These are phyloP conservation scores for Ambrosiella beaveri DNA, from an alignment of 2,329 filamentous ascomycete genomes.

Conservation along the genomic window DNA sequence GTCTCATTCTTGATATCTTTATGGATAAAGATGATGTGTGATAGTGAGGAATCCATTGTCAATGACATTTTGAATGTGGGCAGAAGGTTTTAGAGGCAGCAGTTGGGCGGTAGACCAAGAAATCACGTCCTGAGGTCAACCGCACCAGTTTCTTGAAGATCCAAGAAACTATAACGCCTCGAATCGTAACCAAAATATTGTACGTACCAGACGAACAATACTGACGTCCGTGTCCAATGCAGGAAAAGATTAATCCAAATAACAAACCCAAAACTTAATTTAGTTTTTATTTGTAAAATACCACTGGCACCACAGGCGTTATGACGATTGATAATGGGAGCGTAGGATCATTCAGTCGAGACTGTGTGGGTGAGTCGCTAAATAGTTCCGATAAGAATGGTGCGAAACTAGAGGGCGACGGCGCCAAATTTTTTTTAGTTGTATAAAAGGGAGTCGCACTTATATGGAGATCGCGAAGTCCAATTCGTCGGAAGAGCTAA, in stretches of 20 bases:
- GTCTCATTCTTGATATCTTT: conserved; percentile 32
- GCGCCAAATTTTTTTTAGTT: not conserved
- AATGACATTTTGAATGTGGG: conserved; percentile 18
- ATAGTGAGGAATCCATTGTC: conserved; percentile 40
- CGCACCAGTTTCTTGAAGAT: conserved; percentile 4
- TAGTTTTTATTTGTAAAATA: not conserved
- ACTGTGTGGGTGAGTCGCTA: conserved; percentile 2
- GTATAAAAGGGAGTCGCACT: not conserved
- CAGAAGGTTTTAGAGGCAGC: not conserved
- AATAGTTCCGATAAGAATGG: conserved; percentile 3
- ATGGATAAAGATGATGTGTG: conserved; percentile 44
- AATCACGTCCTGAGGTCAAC: conserved; percentile 5
- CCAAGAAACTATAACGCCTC: not conserved
- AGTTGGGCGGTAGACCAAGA: conserved; percentile 9
- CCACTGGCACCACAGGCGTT: not conserved
- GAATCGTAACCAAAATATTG: not conserved
- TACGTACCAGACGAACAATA: not conserved
- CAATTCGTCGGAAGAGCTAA: not conserved
- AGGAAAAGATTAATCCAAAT: not conserved
- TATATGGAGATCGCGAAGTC: conserved; percentile 6
- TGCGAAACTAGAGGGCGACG: conserved; percentile 8
- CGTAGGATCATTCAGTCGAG: conserved; percentile 9
- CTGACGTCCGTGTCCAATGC: not conserved
- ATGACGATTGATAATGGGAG: conserved; percentile 2
- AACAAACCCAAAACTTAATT: not conserved